These are phyloP conservation scores for Rhododendron vialii DNA, from an alignment of 148 eudicot species.

Conservation along the genomic window DNA sequence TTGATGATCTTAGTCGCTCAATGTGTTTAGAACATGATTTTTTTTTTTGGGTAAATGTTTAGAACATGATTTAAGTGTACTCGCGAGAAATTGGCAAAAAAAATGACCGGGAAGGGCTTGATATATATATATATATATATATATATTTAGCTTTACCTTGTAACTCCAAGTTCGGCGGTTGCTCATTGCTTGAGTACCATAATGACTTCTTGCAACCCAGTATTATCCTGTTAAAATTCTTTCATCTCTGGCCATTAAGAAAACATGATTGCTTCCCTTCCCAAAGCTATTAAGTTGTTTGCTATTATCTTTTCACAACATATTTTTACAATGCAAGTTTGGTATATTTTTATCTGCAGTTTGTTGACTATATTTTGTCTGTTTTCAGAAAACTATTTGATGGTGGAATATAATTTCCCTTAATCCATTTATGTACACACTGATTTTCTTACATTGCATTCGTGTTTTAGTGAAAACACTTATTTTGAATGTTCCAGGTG, in stretches of 20 bases:
- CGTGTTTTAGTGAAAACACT: neutral
- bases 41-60: too few relatives aligned
- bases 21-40: too few relatives aligned
- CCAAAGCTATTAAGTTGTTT: neutral
- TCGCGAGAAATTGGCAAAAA: too few relatives aligned
- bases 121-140: too few relatives aligned
- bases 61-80: too few relatives aligned
- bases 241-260: neutral
- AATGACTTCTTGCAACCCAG: neutral
- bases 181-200: neutral
- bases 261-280: neutral
- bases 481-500: constrained; percentile 44
- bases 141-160: neutral
- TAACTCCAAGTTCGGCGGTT: neutral
- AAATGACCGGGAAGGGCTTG: too few relatives aligned
- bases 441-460: neutral
- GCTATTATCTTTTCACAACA: neutral
- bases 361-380: neutral
- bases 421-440: neutral
- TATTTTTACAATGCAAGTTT: neutral
- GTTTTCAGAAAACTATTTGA: neutral
- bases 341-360: neutral
- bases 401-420: neutral
- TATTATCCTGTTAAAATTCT: neutral
- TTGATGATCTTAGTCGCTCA: too few relatives aligned